Evolutionary conservation across 192 early-diverging fungal genomes (phyloP).

Genomic region (Entomortierella beljakovae): DNA sequence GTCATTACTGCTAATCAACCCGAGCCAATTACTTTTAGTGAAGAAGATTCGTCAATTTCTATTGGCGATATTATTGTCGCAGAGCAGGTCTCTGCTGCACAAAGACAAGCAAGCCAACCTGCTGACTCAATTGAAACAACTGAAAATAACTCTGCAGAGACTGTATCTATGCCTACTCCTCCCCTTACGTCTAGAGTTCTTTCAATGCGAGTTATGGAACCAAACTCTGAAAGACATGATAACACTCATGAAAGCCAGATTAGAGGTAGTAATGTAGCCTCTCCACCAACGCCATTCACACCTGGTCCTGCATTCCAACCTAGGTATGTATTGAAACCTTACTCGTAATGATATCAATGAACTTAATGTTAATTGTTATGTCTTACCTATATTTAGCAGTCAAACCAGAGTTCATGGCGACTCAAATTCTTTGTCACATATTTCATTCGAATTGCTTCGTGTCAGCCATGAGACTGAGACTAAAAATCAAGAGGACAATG

Average conservation of each 20-base stretch:
- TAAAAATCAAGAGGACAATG: not conserved
- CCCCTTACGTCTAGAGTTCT: conserved; percentile 27
- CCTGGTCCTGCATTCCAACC: conserved; percentile 2
- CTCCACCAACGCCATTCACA: conserved; percentile 30
- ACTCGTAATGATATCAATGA: too few relatives aligned
- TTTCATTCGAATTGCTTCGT: not conserved
- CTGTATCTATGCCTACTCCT: conserved; percentile 29
- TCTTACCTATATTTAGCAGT: too few relatives aligned
- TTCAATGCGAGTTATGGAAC: conserved; percentile 22
- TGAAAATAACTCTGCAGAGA: not conserved
- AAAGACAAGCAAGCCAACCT: not conserved
- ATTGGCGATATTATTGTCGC: conserved; percentile 44
- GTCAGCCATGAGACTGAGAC: not conserved
- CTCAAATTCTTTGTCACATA: not conserved
- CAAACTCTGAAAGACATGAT: conserved; percentile 1
- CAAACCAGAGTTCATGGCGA: not conserved
- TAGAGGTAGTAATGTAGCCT: not conserved
- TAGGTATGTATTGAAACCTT: not conserved
- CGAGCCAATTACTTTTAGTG: conserved; percentile 22
- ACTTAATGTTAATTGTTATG: too few relatives aligned
- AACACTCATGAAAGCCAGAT: not conserved
- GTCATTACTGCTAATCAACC: not conserved
- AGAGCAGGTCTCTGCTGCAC: conserved; percentile 26
- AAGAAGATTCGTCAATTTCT: conserved; percentile 25
- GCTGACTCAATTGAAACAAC: not conserved